Percentiles rank a stretch among this genome's conserved stretches.
These are phyloP conservation scores for Leishmania amazonensis DNA, from an alignment of 208 protist genomes.

Conservation along the genomic window DNA sequence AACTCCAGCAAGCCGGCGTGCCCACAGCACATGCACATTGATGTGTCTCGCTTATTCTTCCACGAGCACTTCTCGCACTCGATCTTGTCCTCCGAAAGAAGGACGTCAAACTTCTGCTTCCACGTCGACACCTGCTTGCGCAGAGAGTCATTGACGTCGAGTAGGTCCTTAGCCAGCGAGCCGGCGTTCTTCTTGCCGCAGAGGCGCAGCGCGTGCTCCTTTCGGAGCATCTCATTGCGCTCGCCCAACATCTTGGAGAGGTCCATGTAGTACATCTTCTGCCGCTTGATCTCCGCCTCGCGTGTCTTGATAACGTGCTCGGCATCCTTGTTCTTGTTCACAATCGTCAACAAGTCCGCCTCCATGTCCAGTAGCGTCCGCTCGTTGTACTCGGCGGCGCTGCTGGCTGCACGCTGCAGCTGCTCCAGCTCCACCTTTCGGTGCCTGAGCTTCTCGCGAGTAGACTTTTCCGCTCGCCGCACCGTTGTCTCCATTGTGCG, in stretches of 20 bases:
- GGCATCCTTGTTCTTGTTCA: constrained; percentile 61
- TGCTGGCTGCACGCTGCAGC: constrained; percentile 33
- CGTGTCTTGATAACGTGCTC: constrained; percentile 44
- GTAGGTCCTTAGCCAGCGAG: constrained; percentile 59
- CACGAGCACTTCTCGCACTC: constrained; percentile 79
- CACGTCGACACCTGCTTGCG: constrained; percentile 49
- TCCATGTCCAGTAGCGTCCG: constrained; percentile 60
- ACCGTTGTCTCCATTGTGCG: constrained; percentile 47
- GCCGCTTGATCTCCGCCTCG: constrained; percentile 56
- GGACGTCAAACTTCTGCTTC: constrained; percentile 62
- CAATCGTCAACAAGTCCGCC: constrained; percentile 38
- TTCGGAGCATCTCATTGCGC: constrained; percentile 57
- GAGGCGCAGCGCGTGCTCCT: constrained; percentile 62
- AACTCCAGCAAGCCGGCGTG: constrained; percentile 37
- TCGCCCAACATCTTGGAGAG: constrained; percentile 67
- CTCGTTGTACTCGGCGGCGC: constrained; percentile 41
- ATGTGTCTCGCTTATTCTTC: constrained; percentile 50
- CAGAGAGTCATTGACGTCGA: constrained; percentile 65
- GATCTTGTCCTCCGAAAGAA: constrained; percentile 58
- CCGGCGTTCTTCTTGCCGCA: constrained; percentile 64
- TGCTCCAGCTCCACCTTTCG: constrained; percentile 52
- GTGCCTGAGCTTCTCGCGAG: constrained; percentile 36
- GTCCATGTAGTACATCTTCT: constrained; percentile 60
- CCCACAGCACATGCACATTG: constrained; percentile 68
- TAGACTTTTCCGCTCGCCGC: constrained; percentile 30